Evolutionary conservation across 2,329 filamentous ascomycete genomes (phyloP).

Genomic region (Chaetoscypha palmicola): DNA sequence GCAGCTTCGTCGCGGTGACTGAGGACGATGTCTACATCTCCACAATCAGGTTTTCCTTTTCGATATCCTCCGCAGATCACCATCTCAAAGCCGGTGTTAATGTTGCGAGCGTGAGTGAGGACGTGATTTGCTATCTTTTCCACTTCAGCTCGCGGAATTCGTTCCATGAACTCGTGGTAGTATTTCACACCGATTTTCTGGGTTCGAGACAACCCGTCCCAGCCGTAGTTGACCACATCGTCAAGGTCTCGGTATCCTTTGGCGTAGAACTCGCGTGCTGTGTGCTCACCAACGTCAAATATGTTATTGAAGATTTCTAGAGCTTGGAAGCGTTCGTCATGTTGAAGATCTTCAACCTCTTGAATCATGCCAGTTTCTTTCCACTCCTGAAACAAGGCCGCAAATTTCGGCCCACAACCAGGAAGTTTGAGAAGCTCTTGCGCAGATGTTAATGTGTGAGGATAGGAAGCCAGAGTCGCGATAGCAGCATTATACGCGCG

Average conservation of each 20-base stretch:
- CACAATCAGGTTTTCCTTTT: conserved; percentile 55
- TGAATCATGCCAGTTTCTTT: conserved; percentile 49
- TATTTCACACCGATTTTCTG: conserved; percentile 94
- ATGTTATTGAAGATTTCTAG: conserved; percentile 73
- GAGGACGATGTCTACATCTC: conserved; percentile 82
- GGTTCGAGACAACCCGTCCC: conserved; percentile 64
- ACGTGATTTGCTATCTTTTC: conserved; percentile 60
- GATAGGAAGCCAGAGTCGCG: conserved; percentile 76
- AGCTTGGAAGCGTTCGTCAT: conserved; percentile 56
- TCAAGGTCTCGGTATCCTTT: conserved; percentile 78
- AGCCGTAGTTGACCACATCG: conserved; percentile 77
- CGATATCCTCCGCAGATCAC: conserved; percentile 62
- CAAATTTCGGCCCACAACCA: conserved; percentile 75
- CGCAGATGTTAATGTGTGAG: conserved; percentile 34
- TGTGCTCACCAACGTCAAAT: conserved; percentile 84
- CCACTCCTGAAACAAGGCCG: conserved; percentile 71
- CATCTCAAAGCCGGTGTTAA: conserved; percentile 51
- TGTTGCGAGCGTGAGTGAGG: conserved; percentile 56
- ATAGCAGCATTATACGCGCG: conserved; percentile 85
- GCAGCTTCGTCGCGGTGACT: conserved; percentile 65
- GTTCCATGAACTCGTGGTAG: conserved; percentile 73
- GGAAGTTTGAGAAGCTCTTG: conserved; percentile 50
- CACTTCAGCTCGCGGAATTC: conserved; percentile 68
- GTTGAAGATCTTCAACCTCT: conserved; percentile 57
- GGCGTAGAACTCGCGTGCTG: conserved; percentile 73